phyloP scores from a whole-genome alignment of 768 basidiomycete genomes.

The Suillus plorans region DNA sequence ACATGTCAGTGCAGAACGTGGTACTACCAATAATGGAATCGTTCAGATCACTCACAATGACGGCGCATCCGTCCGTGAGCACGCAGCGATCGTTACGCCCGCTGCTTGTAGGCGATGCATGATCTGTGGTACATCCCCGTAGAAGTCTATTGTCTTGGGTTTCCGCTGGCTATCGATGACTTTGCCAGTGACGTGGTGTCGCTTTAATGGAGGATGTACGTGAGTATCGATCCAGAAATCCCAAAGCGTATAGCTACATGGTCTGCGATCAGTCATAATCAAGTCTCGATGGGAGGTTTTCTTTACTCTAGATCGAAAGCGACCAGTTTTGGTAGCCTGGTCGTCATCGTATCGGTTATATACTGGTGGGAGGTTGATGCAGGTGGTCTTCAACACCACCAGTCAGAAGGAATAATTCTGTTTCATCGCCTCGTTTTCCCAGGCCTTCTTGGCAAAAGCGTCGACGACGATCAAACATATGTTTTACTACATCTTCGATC shows the following conservation, averaged over 20 bases:
- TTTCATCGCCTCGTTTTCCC: background rate
- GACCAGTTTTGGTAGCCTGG: conserved; percentile 56
- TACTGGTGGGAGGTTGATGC: background rate
- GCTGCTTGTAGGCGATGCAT: conserved; percentile 54
- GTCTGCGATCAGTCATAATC: conserved; percentile 3
- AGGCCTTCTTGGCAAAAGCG: background rate
- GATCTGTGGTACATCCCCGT: conserved; percentile 73
- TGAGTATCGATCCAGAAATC: conserved; percentile 86
- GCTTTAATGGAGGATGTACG: conserved; percentile 56
- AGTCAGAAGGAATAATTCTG: too few relatives aligned
- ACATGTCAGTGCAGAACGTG: background rate
- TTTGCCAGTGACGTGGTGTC: conserved; percentile 31
- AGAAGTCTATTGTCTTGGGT: conserved; percentile 57
- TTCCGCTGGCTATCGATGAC: conserved; percentile 25
- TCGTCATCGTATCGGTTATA: background rate
- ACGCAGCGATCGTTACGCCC: conserved; percentile 62
- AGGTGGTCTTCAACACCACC: background rate
- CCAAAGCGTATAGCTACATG: conserved; percentile 78
- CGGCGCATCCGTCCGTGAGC: conserved; percentile 70
- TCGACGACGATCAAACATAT: background rate
- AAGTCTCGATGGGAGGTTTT: conserved; percentile 11
- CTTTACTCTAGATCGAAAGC: conserved; percentile 83
- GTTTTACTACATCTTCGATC: too few relatives aligned
- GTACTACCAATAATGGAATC: background rate
- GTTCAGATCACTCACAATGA: conserved; percentile 50